Conservation (phyloP, 2,329 filamentous ascomycete species). For the Colletotrichum tropicale region DNA sequence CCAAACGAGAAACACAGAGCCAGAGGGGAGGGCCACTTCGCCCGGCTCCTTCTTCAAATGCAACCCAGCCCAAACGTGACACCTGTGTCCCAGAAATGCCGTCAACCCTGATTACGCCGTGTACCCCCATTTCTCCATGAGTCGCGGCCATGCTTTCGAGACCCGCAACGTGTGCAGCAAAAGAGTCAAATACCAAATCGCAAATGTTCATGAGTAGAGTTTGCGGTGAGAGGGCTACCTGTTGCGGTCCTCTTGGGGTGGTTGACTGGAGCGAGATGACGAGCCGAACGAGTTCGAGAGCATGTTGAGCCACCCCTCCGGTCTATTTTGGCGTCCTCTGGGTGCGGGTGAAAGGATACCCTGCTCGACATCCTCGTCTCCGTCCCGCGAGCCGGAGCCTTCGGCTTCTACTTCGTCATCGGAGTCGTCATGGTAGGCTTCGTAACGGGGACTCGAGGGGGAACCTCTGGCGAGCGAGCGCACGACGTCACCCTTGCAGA, state of each 20-base stretch:
- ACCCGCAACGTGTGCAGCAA: background rate
- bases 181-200: background rate
- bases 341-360: constrained; percentile 35
- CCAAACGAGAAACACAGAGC: background rate
- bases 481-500: constrained; percentile 98
- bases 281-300: constrained; percentile 34
- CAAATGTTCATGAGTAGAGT: background rate
- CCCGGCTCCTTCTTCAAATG: background rate
- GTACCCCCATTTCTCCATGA: background rate
- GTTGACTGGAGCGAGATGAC: constrained; percentile 4
- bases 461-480: constrained; percentile 63
- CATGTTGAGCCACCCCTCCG: constrained; percentile 41
- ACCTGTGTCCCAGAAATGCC: background rate
- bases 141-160: background rate
- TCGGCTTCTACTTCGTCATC: constrained; percentile 47
- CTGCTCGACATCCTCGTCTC: constrained; percentile 47
- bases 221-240: background rate
- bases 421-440: constrained; percentile 59
- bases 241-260: constrained; percentile 12
- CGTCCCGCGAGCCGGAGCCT: constrained; percentile 32
- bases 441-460: constrained; percentile 56
- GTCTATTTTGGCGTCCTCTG: constrained; percentile 23
- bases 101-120: constrained; percentile 9
- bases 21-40: background rate
- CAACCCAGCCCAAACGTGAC: constrained; percentile 5